Evolutionary conservation across 768 basidiomycete species (phyloP), one percentile per base, ranked within the genome.

Genomic region (Sporobolomyces phaffii): DNA sequence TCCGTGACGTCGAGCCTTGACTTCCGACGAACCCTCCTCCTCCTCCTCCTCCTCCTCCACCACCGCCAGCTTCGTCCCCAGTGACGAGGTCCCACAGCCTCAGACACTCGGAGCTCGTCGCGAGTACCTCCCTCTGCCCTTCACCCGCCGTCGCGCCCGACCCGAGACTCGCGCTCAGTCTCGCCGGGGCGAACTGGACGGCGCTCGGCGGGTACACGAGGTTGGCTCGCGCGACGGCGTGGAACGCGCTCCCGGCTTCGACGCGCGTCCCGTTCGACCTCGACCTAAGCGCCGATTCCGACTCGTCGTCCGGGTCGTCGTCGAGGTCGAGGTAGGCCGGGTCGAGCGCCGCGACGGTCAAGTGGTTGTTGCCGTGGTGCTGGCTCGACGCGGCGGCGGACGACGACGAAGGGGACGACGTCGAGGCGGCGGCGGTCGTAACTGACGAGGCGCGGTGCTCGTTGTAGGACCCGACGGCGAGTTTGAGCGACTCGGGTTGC

Each of bases 191-290:
- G 89, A 92, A 98, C 74, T 88, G 91, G 52, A 97, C 78, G 77
- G 86, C 88, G 18, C 92, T 97, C 14, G 91, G 90, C 22, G 96
- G 96, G 79, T 94, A 97, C 49, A 89, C 87, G 70, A 96, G 89
- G 69, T 85, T 83, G 2, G 87, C 85, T 72, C 89, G 86, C 65
- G 90, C 91, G 26, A 93, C 83, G 8, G 87, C 87, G 44, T 87
- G 85, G 76, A 94, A 96, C 79, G 93, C 89, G 13, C 87, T 43
- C 83, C 88, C 85, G 43, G 84, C 84, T 74, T 84, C 28, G 43
- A 62, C 65, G 34, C 36, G 57, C 50, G 56, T 63, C 24, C 50
- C 38, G 26, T 52, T 62, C 28, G 49, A 26, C 14, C 54, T 33
- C 1, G 43, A 47, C 9, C 56, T 33, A 24, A 36, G 40, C 20